A percentile compares a stretch with the other conserved stretches of the same genome.
These are phyloP conservation scores for Berberis thunbergii DNA, from an alignment of 164 flowering plant genomes.

Conservation along the genomic window DNA sequence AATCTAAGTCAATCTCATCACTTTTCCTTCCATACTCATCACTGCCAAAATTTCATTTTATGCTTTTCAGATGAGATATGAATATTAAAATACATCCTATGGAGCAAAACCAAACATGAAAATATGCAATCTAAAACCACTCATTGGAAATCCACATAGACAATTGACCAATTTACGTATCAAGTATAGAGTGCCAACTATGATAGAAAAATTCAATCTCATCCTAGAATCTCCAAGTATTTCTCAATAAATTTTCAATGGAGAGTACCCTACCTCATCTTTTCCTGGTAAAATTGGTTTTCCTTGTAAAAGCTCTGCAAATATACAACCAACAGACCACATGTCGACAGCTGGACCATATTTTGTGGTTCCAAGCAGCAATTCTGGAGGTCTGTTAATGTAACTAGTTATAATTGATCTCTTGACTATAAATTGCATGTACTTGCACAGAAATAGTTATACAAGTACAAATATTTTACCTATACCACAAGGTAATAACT, in stretches of 20 bases:
- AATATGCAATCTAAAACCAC: too few relatives aligned
- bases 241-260: background rate
- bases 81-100: too few relatives aligned
- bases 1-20: too few relatives aligned
- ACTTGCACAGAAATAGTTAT: background rate
- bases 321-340: conserved; percentile 99
- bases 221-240: too few relatives aligned
- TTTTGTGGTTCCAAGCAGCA: conserved; percentile 90
- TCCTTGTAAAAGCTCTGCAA: conserved; percentile 88
- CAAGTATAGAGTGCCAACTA: too few relatives aligned
- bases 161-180: too few relatives aligned
- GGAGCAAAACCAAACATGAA: too few relatives aligned
- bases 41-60: too few relatives aligned
- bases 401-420: background rate
- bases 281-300: conserved; percentile 89
- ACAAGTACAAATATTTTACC: conserved; percentile 32
- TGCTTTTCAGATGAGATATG: too few relatives aligned
- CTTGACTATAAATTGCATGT: background rate
- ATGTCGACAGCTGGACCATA: conserved; percentile 98
- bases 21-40: too few relatives aligned
- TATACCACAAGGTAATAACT: conserved; percentile 92
- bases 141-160: too few relatives aligned
- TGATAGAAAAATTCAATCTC: too few relatives aligned
- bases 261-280: conserved; percentile 48
- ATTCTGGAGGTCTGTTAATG: conserved; percentile 83